Evolutionary conservation across 2,329 filamentous ascomycete species (phyloP), one percentile per base, ranked within the genome.

Genomic region (Fusarium sp.): DNA sequence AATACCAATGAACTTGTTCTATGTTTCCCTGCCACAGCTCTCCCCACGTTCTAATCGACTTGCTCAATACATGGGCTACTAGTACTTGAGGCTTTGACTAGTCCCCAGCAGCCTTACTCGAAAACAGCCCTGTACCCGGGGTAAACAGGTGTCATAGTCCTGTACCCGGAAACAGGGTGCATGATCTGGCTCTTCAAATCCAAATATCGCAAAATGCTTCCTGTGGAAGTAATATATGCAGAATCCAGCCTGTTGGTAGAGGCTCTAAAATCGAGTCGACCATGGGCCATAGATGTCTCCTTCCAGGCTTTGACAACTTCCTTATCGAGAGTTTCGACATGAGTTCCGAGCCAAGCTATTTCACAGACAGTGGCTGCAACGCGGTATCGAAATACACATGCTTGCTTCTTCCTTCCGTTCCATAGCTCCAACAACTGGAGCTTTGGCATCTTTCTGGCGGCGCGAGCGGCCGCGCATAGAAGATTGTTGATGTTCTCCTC

Each of bases 361-460:
- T 54, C 17, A 1, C 13, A 36, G 9, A 46, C 22, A 3, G 34
- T 19, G 15, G 56, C 17, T 5, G 42, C 45, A 4, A 55, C n/a
- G 6, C 36, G 40, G 17, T 67, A 67, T 5, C 26, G 21, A 10
- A 66, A 69, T 5, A 51, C 28, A 4, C 26, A 52, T 3, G 40
- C 44, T 1, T 9, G 19, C 5, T n/a, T 17, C 13, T 22, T 1
- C 0, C 5, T 6, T 0, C 52, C 55, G 4, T 26, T 51, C 57
- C 64, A 58, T 2, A 67, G 26, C 42, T 67, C 47, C 2, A 67
- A 15, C 2, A 43, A 7, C 5, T 39, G 28, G 8, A 67, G 47
- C 5, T 21, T 39, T 7, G 62, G 62, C 57, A 67, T 67, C 39
- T 62, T 67, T 22, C 8, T 46, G 5, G 26, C 52, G 1, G 57